phyloP scores from a whole-genome alignment of 352 stramenopile species.

The Pythium utonaiense region DNA sequence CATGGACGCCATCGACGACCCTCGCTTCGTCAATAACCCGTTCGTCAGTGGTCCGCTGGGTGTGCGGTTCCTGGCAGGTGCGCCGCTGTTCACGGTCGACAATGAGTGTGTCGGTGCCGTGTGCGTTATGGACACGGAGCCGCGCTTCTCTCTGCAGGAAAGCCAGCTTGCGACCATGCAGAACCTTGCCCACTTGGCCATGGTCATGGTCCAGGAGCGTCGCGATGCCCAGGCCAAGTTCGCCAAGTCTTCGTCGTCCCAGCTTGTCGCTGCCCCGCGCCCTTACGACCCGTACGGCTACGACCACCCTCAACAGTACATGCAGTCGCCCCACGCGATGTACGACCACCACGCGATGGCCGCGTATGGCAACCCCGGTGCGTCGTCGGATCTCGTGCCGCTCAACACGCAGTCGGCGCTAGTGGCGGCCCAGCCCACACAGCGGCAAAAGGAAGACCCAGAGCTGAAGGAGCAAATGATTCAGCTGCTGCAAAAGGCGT shows the following conservation, averaged over 20 bases:
- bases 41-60: slow-evolving; percentile 88
- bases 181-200: slow-evolving; percentile 77
- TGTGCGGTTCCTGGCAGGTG: slow-evolving; percentile 93
- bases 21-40: slow-evolving; percentile 85
- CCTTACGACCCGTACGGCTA: slow-evolving; percentile 13
- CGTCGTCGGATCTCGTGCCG: slow-evolving; percentile 70
- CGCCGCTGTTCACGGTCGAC: slow-evolving; percentile 87
- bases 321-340: slow-evolving; percentile 1
- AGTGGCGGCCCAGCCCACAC: slow-evolving; percentile 33
- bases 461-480: slow-evolving; percentile 86
- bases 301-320: background rate
- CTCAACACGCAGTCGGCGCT: slow-evolving; percentile 49
- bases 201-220: slow-evolving; percentile 85
- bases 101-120: slow-evolving; percentile 75
- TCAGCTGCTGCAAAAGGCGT: slow-evolving; percentile 78
- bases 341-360: slow-evolving; percentile 3
- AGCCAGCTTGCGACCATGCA: slow-evolving; percentile 83
- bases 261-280: slow-evolving; percentile 38
- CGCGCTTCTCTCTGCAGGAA: slow-evolving; percentile 56
- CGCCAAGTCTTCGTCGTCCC: slow-evolving; percentile 33
- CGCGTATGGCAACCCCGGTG: slow-evolving; percentile 2
- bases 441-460: slow-evolving; percentile 50
- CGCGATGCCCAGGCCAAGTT: slow-evolving; percentile 65
- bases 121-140: slow-evolving; percentile 75
- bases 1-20: slow-evolving; percentile 84